Conservation (phyloP, 345 rosid species). For the Eucalyptus viminalis region DNA sequence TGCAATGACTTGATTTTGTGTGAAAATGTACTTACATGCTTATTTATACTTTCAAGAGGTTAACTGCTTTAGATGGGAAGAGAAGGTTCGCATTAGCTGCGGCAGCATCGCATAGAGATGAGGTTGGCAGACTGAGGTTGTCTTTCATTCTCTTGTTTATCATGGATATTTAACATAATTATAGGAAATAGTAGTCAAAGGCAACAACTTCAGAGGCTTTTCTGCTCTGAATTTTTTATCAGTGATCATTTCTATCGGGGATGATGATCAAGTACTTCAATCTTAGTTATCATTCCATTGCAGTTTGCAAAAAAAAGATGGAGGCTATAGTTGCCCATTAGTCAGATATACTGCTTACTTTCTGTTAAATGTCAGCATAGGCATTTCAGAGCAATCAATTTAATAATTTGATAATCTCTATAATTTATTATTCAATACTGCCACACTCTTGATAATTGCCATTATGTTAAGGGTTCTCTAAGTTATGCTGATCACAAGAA, state of each 20-base stretch:
- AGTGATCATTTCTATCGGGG: not conserved
- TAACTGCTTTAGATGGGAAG: conserved; percentile 98
- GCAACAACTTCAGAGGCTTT: not conserved
- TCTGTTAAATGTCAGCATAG: not conserved
- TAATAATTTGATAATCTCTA: not conserved
- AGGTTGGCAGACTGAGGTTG: conserved; percentile 92
- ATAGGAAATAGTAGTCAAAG: not conserved
- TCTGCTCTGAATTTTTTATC: not conserved
- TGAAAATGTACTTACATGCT: not conserved
- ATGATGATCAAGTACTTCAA: not conserved
- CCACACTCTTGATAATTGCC: not conserved
- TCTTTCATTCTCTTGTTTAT: not conserved
- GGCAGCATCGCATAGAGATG: conserved; percentile 78
- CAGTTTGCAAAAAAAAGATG: not conserved
- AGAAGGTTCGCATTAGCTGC: conserved; percentile 97
- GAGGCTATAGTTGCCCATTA: not conserved
- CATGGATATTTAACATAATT: not conserved
- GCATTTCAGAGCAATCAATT: not conserved
- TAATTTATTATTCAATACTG: not conserved
- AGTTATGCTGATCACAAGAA: not conserved
- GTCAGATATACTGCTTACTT: not conserved
- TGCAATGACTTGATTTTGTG: not conserved
- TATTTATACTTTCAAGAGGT: conserved; percentile 38
- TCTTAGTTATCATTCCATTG: not conserved
- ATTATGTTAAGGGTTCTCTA: not conserved